A percentile compares a stretch with the other conserved stretches of the same genome.
These are phyloP conservation scores for Zizania palustris DNA, from an alignment of 202 grass and related monocot genomes.

Conservation along the genomic window DNA sequence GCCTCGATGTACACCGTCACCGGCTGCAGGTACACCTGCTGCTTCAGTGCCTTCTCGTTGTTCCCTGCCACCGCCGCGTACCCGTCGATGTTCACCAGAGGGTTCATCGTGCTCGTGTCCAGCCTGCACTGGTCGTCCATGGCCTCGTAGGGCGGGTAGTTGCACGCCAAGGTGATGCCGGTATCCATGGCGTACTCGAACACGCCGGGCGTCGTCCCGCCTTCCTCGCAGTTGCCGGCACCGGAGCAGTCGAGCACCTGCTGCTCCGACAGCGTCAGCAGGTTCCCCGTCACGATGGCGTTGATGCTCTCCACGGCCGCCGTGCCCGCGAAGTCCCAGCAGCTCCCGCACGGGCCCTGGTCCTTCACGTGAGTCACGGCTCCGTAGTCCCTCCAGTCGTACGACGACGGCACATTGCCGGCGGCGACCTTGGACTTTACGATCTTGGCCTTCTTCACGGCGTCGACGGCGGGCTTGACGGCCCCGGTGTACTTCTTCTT, in stretches of 20 bases:
- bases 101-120: background rate
- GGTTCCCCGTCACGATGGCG: background rate
- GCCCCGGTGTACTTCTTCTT: conserved; percentile 39
- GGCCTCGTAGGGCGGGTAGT: background rate
- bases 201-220: background rate
- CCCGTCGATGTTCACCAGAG: background rate
- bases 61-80: background rate
- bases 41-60: background rate
- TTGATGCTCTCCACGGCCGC: background rate
- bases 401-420: background rate
- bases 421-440: background rate
- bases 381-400: conserved; percentile 31
- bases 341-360: conserved; percentile 29
- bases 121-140: conserved; percentile 4
- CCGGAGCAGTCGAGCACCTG: conserved; percentile 10
- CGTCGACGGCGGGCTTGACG: conserved; percentile 19
- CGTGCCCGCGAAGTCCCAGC: background rate
- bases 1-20: conserved; percentile 6
- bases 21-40: background rate
- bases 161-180: background rate
- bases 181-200: background rate
- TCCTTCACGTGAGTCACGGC: conserved; percentile 35
- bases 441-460: background rate
- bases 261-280: background rate
- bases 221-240: background rate